Percentiles rank a stretch among this genome's conserved stretches.
phyloP scores from a whole-genome alignment of 176 grass and related monocot species.

The Eragrostis nindensis region DNA sequence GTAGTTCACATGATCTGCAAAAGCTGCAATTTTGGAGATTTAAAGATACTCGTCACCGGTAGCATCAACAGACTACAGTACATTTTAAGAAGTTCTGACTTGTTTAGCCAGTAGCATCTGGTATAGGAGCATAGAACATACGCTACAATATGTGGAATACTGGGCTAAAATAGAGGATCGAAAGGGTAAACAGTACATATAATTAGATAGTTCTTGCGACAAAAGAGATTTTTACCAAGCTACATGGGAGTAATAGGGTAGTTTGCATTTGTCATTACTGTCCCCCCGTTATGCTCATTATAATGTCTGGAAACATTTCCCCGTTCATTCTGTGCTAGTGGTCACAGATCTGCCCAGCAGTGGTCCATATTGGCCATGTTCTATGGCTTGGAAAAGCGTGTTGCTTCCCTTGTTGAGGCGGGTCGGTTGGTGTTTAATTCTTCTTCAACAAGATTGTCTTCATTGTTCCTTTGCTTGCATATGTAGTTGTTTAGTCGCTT shows the following conservation, averaged over 20 bases:
- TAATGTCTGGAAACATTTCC: conserved; percentile 9
- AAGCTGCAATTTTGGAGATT: background rate
- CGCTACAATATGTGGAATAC: background rate
- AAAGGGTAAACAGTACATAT: background rate
- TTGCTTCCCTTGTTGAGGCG: conserved; percentile 25
- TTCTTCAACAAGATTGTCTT: conserved; percentile 8
- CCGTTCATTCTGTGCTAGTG: background rate
- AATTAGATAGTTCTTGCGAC: background rate
- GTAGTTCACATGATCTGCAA: conserved; percentile 5
- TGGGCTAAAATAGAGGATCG: background rate
- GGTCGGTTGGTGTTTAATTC: conserved; percentile 17
- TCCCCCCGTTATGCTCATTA: background rate
- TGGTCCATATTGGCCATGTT: conserved; percentile 41
- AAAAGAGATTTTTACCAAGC: background rate
- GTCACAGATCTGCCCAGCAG: background rate
- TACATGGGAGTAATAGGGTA: conserved; percentile 17
- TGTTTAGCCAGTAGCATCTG: conserved; percentile 5
- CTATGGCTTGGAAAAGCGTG: conserved; percentile 17
- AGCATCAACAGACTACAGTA: background rate
- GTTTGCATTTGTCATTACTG: conserved; percentile 1
- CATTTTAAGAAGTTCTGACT: background rate
- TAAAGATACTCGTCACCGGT: background rate
- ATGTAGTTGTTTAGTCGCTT: conserved; percentile 38
- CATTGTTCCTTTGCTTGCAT: conserved; percentile 33
- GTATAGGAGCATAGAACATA: background rate